Conservation (phyloP, 768 basidiomycete genomes). For the Sporobolomyces pararoseus region DNA sequence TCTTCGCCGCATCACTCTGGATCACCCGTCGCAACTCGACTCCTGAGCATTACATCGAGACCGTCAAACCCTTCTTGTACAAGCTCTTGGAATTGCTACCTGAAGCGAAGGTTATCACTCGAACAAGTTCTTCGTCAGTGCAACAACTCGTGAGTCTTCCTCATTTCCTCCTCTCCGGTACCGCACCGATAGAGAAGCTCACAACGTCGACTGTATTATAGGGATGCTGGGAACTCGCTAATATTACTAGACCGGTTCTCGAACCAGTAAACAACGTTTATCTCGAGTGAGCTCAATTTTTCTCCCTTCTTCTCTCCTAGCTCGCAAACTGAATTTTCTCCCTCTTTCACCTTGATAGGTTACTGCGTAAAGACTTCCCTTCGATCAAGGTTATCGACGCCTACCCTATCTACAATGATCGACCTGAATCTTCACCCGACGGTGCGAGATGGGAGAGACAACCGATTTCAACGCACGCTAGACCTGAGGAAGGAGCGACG, state of each 20-base stretch:
- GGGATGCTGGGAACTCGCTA: constrained; percentile 15
- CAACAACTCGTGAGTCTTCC: constrained; percentile 8
- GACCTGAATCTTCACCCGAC: constrained; percentile 9
- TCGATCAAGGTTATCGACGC: constrained; percentile 11
- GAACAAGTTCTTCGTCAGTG: constrained; percentile 8
- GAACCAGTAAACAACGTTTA: constrained; percentile 13
- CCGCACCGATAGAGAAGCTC: not conserved
- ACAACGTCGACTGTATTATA: not conserved
- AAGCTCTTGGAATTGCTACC: not conserved
- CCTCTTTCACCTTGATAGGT: not conserved
- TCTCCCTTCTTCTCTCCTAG: not conserved
- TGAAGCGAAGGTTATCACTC: constrained; percentile 5
- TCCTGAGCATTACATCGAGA: not conserved
- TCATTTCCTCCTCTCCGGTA: not conserved
- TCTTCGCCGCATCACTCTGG: constrained; percentile 9
- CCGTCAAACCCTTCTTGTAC: not conserved
- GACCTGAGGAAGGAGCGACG: constrained; percentile 20
- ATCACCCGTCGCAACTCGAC: constrained; percentile 5
- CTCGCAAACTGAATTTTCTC: not conserved
- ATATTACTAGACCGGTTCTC: constrained; percentile 1
- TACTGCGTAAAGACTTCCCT: constrained; percentile 2
- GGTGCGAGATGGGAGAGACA: constrained; percentile 17
- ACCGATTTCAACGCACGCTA: not conserved
- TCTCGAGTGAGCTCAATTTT: not conserved
- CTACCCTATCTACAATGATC: constrained; percentile 22